phyloP scores from a whole-genome alignment of 495 filamentous ascomycete species.

The Acidiella bohemica region DNA sequence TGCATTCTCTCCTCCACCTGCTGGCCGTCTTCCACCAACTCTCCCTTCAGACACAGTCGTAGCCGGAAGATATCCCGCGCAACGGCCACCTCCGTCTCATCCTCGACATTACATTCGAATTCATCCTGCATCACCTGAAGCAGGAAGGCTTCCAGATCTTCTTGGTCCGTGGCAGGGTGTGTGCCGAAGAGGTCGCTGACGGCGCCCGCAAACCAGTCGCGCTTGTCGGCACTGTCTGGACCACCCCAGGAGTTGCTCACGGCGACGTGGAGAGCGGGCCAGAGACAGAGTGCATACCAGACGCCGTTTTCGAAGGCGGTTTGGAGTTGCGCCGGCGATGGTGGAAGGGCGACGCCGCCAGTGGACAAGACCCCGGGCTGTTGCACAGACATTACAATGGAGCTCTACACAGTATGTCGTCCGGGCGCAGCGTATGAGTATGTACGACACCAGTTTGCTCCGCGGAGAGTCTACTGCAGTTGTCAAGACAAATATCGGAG shows the following conservation, averaged over 20 bases:
- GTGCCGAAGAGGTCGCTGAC: constrained; percentile 67
- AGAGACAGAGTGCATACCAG: constrained; percentile 63
- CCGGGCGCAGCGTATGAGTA: no score
- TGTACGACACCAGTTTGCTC: no score
- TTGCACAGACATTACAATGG: no score
- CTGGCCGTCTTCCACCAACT: no score
- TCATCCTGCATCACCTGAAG: constrained; percentile 89
- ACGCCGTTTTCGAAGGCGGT: constrained; percentile 46
- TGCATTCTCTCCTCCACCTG: constrained; percentile 27
- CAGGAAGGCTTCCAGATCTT: constrained; percentile 70
- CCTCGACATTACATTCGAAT: constrained; percentile 82
- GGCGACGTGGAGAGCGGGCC: constrained; percentile 75
- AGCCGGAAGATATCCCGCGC: constrained; percentile 58
- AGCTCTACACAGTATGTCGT: no score
- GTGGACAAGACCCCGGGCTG: no score
- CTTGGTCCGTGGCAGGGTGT: constrained; percentile 57
- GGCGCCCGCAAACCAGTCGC: constrained; percentile 88
- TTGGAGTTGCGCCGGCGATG: constrained; percentile 28
- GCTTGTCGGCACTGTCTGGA: constrained; percentile 68
- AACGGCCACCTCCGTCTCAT: constrained; percentile 65
- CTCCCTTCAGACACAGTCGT: constrained; percentile 41
- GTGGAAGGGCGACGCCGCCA: constrained; percentile 13
- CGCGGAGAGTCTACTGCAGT: no score
- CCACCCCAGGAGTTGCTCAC: constrained; percentile 84
- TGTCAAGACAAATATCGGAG: no score